Conservation (phyloP, 116 monocot species). For the Trichopus zeylanicus region DNA sequence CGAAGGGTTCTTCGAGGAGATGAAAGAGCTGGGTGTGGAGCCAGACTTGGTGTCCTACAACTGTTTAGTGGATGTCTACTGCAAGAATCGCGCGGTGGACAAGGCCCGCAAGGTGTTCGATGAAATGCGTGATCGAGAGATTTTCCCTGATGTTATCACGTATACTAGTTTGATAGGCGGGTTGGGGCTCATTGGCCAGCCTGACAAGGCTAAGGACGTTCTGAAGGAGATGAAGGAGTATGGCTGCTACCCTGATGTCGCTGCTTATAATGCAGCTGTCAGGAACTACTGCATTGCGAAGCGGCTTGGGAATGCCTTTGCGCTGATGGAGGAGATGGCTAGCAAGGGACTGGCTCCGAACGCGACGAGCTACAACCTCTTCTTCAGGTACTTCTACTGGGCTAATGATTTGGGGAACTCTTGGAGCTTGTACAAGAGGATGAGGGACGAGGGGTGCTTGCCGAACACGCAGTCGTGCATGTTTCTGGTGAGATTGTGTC, state of each 20-base stretch:
- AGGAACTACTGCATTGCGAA: slow-evolving; percentile 91
- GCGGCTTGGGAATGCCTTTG: slow-evolving; percentile 54
- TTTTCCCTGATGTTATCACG: slow-evolving; percentile 60
- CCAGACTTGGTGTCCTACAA: slow-evolving; percentile 84
- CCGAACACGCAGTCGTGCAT: slow-evolving; percentile 82
- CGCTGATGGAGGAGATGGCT: slow-evolving; percentile 70
- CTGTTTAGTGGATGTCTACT: slow-evolving; percentile 69
- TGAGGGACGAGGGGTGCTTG: slow-evolving; percentile 55
- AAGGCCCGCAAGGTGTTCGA: slow-evolving; percentile 51
- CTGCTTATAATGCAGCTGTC: slow-evolving; percentile 84
- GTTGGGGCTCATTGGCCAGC: slow-evolving; percentile 68
- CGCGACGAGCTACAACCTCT: slow-evolving; percentile 64
- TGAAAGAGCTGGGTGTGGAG: slow-evolving; percentile 43
- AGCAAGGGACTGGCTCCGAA: slow-evolving; percentile 46
- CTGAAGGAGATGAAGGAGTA: slow-evolving; percentile 82
- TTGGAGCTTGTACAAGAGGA: slow-evolving; percentile 58
- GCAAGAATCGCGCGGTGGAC: slow-evolving; percentile 50
- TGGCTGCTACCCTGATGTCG: slow-evolving; percentile 62
- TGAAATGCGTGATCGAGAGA: slow-evolving; percentile 54
- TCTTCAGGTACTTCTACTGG: slow-evolving; percentile 80
- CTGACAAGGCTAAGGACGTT: slow-evolving; percentile 65
- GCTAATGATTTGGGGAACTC: slow-evolving; percentile 51
- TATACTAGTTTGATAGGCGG: slow-evolving; percentile 87
- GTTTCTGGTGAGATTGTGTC: slow-evolving; percentile 68
- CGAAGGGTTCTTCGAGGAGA: slow-evolving; percentile 58